Evolutionary conservation across 768 basidiomycete genomes (phyloP), one percentile per base, ranked within the genome.

Genomic region (Neoboletus magnificus): DNA sequence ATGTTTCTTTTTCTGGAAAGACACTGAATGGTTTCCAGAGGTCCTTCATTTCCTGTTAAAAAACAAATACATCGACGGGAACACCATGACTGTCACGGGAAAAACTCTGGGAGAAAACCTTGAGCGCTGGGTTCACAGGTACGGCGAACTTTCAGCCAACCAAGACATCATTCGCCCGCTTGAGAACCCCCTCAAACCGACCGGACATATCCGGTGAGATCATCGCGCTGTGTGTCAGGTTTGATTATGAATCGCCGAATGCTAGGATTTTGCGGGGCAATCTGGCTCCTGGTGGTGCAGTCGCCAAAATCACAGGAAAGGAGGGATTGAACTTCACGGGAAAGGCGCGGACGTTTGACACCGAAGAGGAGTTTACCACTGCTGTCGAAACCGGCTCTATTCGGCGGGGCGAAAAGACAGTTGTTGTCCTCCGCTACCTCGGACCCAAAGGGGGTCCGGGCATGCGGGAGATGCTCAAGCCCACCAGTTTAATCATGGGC

Each of bases 401-500:
- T 76, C 91, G 91, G 72, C 86, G 89, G 73, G 94, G 93, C 8
- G 94, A 97, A 75, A 99, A 98, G 82, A 95, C 93, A 2, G 96
- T 97, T 18, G 91, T 89, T 53, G 90, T 99, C 53, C 77, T 99
- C 68, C 82, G 97, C 46, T 98, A 99, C 71, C 85, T 99, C 61
- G 97, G 97, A 46, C 96, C 96, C 29, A 89, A 93, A 76, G 96
- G 96, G 58, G 97, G 96, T 55, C 96, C 96, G 33, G 93, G 94
- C 59, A 99, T 99, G 96, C 96, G 94, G 48, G 97, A 99, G 78
- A 99, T 99, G 97, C 80, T 98, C 55, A 98, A 98, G 71, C 95
- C 95, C 25, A 98, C 96, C 32, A 92, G 91, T 76, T 71, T 98
- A 66, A 94, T 99, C 72, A 98, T 99, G 92, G 97, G 97, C 52